A percentile compares a stretch with the other conserved stretches of the same genome.
These are phyloP conservation scores for Gossypium schwendimanii DNA, from an alignment of 441 rosid genomes.

Conservation along the genomic window DNA sequence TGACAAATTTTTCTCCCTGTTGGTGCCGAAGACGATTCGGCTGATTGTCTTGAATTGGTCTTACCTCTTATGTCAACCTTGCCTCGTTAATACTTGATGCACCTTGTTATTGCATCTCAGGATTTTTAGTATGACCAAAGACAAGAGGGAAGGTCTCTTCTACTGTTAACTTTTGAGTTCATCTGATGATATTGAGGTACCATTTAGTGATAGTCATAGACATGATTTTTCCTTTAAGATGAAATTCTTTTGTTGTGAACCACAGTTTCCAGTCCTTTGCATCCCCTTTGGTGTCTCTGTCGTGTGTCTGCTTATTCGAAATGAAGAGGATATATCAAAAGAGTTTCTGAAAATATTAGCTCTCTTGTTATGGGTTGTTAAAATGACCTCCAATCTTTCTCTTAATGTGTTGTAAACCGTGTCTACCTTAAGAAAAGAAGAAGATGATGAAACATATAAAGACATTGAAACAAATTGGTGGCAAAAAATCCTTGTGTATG, in stretches of 20 bases:
- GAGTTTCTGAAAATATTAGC: not conserved
- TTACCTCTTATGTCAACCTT: conserved; percentile 1
- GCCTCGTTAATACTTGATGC: not conserved
- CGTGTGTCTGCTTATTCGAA: not conserved
- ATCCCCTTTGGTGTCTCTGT: not conserved
- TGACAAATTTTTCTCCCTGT: conserved; percentile 8
- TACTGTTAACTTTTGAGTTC: not conserved
- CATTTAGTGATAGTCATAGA: conserved; percentile 6
- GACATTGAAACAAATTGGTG: not conserved
- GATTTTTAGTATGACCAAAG: conserved; percentile 4
- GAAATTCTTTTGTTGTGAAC: conserved; percentile 8
- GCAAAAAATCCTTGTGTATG: not conserved
- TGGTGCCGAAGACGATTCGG: conserved; percentile 13
- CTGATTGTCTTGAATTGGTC: conserved; percentile 18
- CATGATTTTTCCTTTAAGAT: not conserved
- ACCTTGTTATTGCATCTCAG: conserved; percentile 5
- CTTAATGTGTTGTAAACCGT: not conserved
- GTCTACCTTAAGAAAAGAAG: not conserved
- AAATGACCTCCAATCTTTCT: not conserved
- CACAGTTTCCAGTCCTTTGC: not conserved
- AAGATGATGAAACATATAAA: conserved; percentile 3
- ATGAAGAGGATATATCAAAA: not conserved
- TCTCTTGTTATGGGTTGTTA: not conserved
- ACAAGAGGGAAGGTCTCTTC: not conserved
- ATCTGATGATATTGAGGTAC: not conserved